These are phyloP conservation scores for Sphaerulina vaccinii DNA, from an alignment of 2,329 filamentous ascomycete species.

Conservation along the genomic window DNA sequence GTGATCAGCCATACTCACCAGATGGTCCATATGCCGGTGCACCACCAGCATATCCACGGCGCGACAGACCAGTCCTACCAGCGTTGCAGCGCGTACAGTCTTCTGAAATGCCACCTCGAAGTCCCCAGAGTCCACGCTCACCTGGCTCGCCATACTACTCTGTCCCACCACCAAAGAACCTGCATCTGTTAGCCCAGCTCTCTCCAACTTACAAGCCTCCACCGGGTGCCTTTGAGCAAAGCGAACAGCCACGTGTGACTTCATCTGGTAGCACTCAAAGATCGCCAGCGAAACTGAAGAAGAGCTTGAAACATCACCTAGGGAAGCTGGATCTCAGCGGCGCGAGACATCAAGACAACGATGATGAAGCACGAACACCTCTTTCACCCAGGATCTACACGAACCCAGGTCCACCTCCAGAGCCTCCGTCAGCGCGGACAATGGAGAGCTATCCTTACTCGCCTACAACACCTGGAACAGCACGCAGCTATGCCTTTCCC, in stretches of 20 bases:
- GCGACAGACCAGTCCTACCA: neutral
- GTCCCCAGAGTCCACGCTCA: slow-evolving; percentile 39
- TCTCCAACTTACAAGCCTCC: slow-evolving; percentile 16
- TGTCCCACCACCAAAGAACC: slow-evolving; percentile 39
- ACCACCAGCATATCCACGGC: slow-evolving; percentile 7
- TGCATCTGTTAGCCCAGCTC: slow-evolving; percentile 5
- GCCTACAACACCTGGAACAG: slow-evolving; percentile 36
- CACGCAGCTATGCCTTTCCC: slow-evolving; percentile 20
- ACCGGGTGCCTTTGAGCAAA: slow-evolving; percentile 19
- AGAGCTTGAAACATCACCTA: slow-evolving; percentile 29
- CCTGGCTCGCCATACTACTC: slow-evolving; percentile 29
- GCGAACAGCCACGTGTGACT: slow-evolving; percentile 35
- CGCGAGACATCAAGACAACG: slow-evolving; percentile 33
- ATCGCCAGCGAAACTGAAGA: slow-evolving; percentile 30
- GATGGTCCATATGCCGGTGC: neutral
- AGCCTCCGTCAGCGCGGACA: slow-evolving; percentile 43
- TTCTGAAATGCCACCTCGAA: slow-evolving; percentile 36
- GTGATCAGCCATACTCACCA: neutral
- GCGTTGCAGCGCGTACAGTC: slow-evolving; percentile 16
- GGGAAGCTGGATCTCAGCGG: too few species aligned
- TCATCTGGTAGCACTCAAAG: slow-evolving; percentile 42
- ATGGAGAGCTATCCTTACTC: slow-evolving; percentile 31
- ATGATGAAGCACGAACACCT: slow-evolving; percentile 51
- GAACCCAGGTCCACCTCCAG: slow-evolving; percentile 56
- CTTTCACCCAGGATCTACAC: slow-evolving; percentile 56